Evolutionary conservation across 2,329 filamentous ascomycete species (phyloP), one percentile per base, ranked within the genome.

Genomic region (Aspergillus sp.): DNA sequence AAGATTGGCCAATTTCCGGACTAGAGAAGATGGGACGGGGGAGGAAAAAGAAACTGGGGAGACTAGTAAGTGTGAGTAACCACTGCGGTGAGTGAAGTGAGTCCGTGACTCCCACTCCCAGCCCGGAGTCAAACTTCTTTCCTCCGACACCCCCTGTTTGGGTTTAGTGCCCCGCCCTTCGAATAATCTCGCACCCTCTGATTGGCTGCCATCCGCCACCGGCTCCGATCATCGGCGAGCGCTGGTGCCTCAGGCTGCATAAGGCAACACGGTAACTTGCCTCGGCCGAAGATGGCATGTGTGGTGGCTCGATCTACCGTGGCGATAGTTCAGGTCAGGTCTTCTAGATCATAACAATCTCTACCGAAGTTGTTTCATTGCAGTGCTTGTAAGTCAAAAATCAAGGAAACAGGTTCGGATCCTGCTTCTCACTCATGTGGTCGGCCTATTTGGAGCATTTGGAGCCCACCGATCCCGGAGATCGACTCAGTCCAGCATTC

Each of bases 151-250:
- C 54, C 19, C 49, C 55, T 4, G 10, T n/a, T 31, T 9, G 0
- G 57, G 54, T 2, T 45, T 61, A 59, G 58, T 20, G 34, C n/a
- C 20, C 44, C 53, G 49, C 55, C 58, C 59, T 17, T 54, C 61
- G 61, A 58, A 55, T 54, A 64, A 64, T 67, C 54, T 58, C 44
- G 16, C 40, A 20, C n/a, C 16, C 23, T 47, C 6, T 65, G 52
- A 68, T 68, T 68, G 65, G 66, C 16, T 38, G 17, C 9, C 13
- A 14, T 32, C 17, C 56, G 43, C 58, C 55, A 52, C 54, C 59
- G 40, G 50, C 59, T 66, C 66, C 65, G 64, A 63, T 66, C 61
- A 63, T 67, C 65, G 65, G 65, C 64, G 52, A 19, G 47, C 36
- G 4, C 10, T 13, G 16, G 4, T 17, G 45, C 45, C 45, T 47